Percentiles rank a stretch among this genome's conserved stretches.
Evolutionary conservation across 768 basidiomycete species (phyloP).

Genomic region (Amanita pallidorosea): DNA sequence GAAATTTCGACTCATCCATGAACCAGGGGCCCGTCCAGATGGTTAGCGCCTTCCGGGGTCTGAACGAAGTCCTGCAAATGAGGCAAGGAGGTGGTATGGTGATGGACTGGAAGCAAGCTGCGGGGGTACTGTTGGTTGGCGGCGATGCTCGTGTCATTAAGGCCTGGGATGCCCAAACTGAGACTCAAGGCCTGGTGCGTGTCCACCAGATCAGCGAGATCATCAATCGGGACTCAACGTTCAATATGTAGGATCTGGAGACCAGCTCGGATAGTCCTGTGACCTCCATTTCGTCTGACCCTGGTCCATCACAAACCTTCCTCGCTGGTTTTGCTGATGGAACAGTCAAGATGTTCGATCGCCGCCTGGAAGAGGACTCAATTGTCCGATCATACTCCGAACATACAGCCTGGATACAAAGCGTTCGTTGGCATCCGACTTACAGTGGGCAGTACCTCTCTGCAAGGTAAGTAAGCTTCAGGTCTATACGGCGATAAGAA

Average conservation of each 20-base stretch:
- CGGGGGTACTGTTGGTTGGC: slow-evolving; percentile 78
- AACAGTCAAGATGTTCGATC: slow-evolving; percentile 81
- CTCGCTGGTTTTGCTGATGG: slow-evolving; percentile 92
- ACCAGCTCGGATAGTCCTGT: slow-evolving; percentile 88
- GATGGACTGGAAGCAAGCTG: slow-evolving; percentile 87
- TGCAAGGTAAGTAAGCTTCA: slow-evolving; percentile 52
- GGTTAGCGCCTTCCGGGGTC: slow-evolving; percentile 87
- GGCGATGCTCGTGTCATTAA: slow-evolving; percentile 86
- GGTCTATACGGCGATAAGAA: not conserved
- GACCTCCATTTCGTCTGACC: slow-evolving; percentile 74
- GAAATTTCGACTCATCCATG: slow-evolving; percentile 76
- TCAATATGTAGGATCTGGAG: slow-evolving; percentile 60
- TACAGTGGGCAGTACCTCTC: slow-evolving; percentile 65
- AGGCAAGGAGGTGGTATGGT: slow-evolving; percentile 79
- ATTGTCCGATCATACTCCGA: slow-evolving; percentile 69
- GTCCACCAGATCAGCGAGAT: slow-evolving; percentile 2
- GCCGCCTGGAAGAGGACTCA: slow-evolving; percentile 75
- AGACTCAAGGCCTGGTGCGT: slow-evolving; percentile 63
- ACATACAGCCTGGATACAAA: slow-evolving; percentile 85
- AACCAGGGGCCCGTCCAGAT: slow-evolving; percentile 74
- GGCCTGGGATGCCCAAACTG: slow-evolving; percentile 93
- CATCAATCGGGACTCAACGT: not conserved
- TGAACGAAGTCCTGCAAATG: slow-evolving; percentile 66
- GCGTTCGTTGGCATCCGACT: slow-evolving; percentile 75
- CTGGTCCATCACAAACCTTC: slow-evolving; percentile 67